Percentiles rank a stretch among this genome's conserved stretches.
Conservation (phyloP, 192 early-diverging fungal genomes). For the Coemansia reversa region DNA sequence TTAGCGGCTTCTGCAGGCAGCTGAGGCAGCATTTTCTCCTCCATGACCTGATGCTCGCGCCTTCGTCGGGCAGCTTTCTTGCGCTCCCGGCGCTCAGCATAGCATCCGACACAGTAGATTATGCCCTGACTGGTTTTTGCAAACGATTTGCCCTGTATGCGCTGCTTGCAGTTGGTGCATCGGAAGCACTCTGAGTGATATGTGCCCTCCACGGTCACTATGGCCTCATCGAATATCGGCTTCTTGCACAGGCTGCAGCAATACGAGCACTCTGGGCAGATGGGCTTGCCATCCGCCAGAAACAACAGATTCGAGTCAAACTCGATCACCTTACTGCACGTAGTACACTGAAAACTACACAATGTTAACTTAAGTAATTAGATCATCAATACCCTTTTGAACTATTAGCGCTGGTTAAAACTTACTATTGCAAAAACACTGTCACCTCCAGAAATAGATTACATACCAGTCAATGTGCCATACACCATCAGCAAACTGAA, state of each 20-base stretch:
- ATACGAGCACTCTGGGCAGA: slow-evolving; percentile 81
- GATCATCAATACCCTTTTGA: background rate
- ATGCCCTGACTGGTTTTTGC: slow-evolving; percentile 78
- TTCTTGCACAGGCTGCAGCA: slow-evolving; percentile 71
- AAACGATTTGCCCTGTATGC: slow-evolving; percentile 76
- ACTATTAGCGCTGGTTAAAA: background rate
- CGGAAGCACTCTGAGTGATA: slow-evolving; percentile 82
- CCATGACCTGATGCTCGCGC: slow-evolving; percentile 44
- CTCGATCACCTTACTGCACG: slow-evolving; percentile 69
- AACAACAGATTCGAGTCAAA: slow-evolving; percentile 75
- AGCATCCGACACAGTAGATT: slow-evolving; percentile 73
- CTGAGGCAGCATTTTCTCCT: slow-evolving; percentile 53
- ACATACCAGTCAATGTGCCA: slow-evolving; percentile 81
- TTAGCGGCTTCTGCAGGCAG: slow-evolving; percentile 35
- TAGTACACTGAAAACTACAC: slow-evolving; percentile 71
- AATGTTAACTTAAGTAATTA: background rate
- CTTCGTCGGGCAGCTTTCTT: slow-evolving; percentile 62
- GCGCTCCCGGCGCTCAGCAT: slow-evolving; percentile 63
- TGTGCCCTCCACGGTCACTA: slow-evolving; percentile 77
- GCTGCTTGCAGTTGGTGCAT: slow-evolving; percentile 68
- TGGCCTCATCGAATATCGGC: slow-evolving; percentile 78
- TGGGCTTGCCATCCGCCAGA: slow-evolving; percentile 76
- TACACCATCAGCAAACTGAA: slow-evolving; percentile 77
- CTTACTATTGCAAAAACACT: background rate
- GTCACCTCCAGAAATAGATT: background rate